Conservation (phyloP, 2,329 filamentous ascomycete species). For the Verticillium isaacii region DNA sequence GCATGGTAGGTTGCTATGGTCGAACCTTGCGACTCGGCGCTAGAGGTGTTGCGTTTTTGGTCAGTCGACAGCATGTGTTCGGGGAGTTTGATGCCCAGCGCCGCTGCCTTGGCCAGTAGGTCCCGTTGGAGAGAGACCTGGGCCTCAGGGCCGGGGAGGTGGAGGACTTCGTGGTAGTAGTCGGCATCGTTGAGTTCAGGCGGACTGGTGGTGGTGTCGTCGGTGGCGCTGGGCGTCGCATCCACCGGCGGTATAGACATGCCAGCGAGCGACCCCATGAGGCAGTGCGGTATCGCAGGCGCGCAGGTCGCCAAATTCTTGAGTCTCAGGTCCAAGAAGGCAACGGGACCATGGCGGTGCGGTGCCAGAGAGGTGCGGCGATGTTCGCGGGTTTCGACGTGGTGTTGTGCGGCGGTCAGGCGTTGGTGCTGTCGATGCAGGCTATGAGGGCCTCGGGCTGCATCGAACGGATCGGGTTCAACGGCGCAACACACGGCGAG, state of each 20-base stretch:
- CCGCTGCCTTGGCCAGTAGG: conserved; percentile 26
- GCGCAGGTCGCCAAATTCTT: not conserved
- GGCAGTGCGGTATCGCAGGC: not conserved
- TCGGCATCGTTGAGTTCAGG: conserved; percentile 30
- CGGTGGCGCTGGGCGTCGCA: not conserved
- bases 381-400: not conserved
- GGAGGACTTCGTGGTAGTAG: conserved; percentile 35
- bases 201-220: not conserved
- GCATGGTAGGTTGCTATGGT: conserved; percentile 33
- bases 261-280: conserved; percentile 10
- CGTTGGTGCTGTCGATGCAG: not conserved
- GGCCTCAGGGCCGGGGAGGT: conserved; percentile 22
- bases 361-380: not conserved
- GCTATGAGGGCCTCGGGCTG: not conserved
- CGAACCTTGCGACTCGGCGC: conserved; percentile 36
- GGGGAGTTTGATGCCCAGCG: conserved; percentile 25
- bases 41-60: conserved; percentile 31
- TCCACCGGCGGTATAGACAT: not conserved
- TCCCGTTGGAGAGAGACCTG: conserved; percentile 34
- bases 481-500: not conserved
- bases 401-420: not conserved
- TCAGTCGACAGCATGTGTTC: conserved; percentile 19
- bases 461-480: not conserved
- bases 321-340: not conserved
- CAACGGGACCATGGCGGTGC: not conserved